Evolutionary conservation across 306 rosid genomes (phyloP).

Genomic region (Cyclanthera cordifolia): DNA sequence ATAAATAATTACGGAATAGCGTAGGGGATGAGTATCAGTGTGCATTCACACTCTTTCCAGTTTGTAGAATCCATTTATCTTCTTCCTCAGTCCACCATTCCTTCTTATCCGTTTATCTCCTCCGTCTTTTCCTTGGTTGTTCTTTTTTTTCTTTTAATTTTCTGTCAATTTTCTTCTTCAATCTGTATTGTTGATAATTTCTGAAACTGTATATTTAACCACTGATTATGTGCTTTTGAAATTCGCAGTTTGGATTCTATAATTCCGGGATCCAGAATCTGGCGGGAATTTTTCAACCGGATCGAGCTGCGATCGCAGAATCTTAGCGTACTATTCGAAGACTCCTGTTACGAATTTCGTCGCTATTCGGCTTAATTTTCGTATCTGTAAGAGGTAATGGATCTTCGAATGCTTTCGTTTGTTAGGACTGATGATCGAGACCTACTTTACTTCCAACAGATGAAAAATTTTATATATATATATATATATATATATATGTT

Average conservation of each 20-base stretch:
- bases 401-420: background rate
- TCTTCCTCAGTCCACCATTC: constrained; percentile 19
- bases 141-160: background rate
- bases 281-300: constrained; percentile 1
- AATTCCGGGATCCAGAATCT: constrained; percentile 8
- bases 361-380: constrained; percentile 7
- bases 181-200: background rate
- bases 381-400: constrained; percentile 9
- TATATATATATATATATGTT: too few species aligned
- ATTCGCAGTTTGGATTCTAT: background rate
- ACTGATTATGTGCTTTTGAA: constrained; percentile 7
- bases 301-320: constrained; percentile 2
- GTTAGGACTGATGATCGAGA: constrained; percentile 2
- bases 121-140: background rate
- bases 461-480: too few species aligned
- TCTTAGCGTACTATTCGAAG: background rate
- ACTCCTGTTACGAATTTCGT: background rate
- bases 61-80: constrained; percentile 37
- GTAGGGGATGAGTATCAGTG: background rate
- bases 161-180: background rate
- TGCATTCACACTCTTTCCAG: background rate
- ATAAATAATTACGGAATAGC: constrained; percentile 1
- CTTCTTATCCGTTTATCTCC: constrained; percentile 9
- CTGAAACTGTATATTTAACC: background rate
- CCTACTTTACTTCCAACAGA: too few species aligned